phyloP scores from a whole-genome alignment of 2,329 filamentous ascomycete species.

The Exophiala spinifera region DNA sequence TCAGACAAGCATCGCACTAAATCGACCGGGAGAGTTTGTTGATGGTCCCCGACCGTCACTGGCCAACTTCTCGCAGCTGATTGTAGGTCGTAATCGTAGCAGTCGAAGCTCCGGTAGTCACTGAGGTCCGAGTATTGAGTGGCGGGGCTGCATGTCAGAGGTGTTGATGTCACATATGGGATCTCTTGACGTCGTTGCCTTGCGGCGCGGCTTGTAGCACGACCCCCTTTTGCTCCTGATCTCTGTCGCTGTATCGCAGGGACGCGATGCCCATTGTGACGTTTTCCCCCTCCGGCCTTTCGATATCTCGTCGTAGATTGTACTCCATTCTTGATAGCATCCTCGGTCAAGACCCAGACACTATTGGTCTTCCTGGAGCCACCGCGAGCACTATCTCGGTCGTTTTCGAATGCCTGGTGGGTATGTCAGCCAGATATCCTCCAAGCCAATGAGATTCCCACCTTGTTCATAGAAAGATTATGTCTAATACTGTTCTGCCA shows the following conservation, averaged over 20 bases:
- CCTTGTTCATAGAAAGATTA: conserved; percentile 92
- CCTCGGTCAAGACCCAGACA: conserved; percentile 73
- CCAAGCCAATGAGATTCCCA: conserved; percentile 47
- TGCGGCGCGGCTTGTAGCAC: conserved; percentile 37
- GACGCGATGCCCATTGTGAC: conserved; percentile 36
- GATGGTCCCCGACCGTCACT: conserved; percentile 15
- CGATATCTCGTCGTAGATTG: conserved; percentile 82
- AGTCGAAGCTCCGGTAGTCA: conserved; percentile 18
- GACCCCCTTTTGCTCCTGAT: conserved; percentile 43
- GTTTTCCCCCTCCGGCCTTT: conserved; percentile 40
- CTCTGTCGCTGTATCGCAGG: conserved; percentile 40
- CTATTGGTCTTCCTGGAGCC: conserved; percentile 63
- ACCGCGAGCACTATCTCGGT: conserved; percentile 41
- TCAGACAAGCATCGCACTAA: conserved; percentile 5
- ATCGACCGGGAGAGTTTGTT: conserved; percentile 7
- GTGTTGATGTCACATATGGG: conserved; percentile 5
- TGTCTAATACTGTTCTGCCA: conserved; percentile 97
- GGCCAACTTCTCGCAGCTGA: conserved; percentile 14
- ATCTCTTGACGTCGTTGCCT: conserved; percentile 23
- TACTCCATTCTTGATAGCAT: conserved; percentile 68
- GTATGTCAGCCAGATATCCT: conserved; percentile 17
- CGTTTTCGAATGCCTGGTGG: conserved; percentile 37
- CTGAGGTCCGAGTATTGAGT: conserved; percentile 21
- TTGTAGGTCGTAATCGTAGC: conserved; percentile 5
- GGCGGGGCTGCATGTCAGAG: conserved; percentile 11